Base-by-base conservation (phyloP, 2,329 filamentous ascomycete genomes). In the Emmonsiellopsis sp. region DNA sequence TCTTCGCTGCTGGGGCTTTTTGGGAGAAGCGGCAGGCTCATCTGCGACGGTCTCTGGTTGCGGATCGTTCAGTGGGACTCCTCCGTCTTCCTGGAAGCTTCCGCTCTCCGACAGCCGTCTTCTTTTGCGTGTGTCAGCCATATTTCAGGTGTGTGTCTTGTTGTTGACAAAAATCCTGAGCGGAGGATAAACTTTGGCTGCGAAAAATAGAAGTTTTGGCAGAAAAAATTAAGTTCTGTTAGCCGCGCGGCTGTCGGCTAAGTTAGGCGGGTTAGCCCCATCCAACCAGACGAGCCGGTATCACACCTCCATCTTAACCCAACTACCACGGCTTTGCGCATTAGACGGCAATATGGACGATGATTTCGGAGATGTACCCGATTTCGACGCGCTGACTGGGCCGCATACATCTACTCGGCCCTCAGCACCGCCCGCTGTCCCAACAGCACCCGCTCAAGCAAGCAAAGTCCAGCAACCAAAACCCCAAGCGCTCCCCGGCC, bases 401-500 rank as follows among this genome's bases (percentile, higher is more conserved):
- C 66, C 32, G 50, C 51, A 52, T 62, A 34, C 55, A 20, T 35
- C 59, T 52, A 26, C 55, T 52, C 20, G 54, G 38, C 58, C 54
- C 61, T 59, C 6, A 37, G 57, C 55, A 37, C 54, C 26, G 58
- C 45, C 67, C 65, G 53, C 57, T 69, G 50, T 70, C 71, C 54
- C 74, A 76, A 53, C 72, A 71, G 65, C 64, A 55, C 67, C 76
- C n/a, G 43, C 55, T 35, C 52, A 49, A 44, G 37, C 55, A 35
- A 65, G 75, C 40, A 86, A 84, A 63, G 78, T 94, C 30, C 84
- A 92, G 35, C 92, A 96, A 70, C 91, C 90, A 9, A 94, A 85
- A 54, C 92, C 91, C 0, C 91, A 96, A 73, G 85, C 83, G n/a
- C 78, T 95, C 2, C 80, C 88, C 0, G 79, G 82, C 55, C 76